These are phyloP conservation scores for Diutina sp. DNA, from an alignment of 1,139 yeast species.

Conservation along the genomic window DNA sequence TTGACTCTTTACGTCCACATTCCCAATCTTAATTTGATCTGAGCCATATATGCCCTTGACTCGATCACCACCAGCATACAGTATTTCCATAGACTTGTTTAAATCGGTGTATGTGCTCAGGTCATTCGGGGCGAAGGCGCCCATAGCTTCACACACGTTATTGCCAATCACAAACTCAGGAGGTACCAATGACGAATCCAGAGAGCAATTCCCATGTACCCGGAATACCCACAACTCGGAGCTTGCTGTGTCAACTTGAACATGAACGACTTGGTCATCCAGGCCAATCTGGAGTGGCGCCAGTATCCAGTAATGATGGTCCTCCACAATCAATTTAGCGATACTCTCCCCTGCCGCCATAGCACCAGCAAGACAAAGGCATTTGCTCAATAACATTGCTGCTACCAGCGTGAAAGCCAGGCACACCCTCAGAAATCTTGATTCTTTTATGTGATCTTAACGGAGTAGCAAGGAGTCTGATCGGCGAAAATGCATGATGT, in stretches of 20 bases:
- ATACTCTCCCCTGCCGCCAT: neutral
- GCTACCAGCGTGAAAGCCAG: neutral
- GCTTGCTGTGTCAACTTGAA: neutral
- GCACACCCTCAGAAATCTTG: neutral
- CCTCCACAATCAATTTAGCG: neutral
- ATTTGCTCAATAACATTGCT: neutral
- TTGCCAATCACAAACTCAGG: neutral
- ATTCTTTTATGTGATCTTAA: neutral
- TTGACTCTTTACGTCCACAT: neutral
- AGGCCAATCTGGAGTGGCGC: neutral
- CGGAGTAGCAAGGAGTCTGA: neutral
- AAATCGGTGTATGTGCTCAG: neutral
- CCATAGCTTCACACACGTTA: neutral
- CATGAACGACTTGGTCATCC: neutral
- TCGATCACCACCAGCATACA: neutral
- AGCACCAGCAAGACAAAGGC: neutral
- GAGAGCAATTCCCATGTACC: neutral
- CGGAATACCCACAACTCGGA: neutral
- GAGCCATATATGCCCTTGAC: neutral
- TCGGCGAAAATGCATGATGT: neutral
- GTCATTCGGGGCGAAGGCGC: neutral
- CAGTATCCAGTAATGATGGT: neutral
- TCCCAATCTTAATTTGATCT: neutral
- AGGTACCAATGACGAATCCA: neutral
- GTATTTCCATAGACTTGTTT: neutral